Percentiles rank a stretch among this genome's conserved stretches.
phyloP scores from a whole-genome alignment of 202 grass and related monocot genomes.

The Schoenoplectus triqueter region DNA sequence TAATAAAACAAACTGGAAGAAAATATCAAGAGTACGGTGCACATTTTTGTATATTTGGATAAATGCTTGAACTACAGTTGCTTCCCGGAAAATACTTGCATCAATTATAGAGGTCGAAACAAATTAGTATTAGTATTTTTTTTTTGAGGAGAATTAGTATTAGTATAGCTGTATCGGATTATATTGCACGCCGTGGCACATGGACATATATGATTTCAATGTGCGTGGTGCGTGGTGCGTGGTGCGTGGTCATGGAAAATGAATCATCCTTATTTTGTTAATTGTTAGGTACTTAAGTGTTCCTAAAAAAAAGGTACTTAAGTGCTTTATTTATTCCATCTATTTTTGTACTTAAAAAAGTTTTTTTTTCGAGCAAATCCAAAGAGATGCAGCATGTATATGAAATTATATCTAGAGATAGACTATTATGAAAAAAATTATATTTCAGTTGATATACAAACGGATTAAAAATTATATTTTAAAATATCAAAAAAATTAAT shows the following conservation, averaged over 20 bases:
- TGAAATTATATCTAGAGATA: too few relatives aligned
- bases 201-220: neutral
- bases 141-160: too few relatives aligned
- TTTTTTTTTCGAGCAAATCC: neutral
- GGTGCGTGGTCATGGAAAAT: neutral
- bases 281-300: too few relatives aligned
- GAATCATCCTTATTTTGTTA: neutral
- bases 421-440: too few relatives aligned
- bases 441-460: too few relatives aligned
- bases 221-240: neutral
- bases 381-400: too few relatives aligned
- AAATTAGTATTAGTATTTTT: neutral
- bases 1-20: neutral
- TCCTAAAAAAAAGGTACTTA: too few relatives aligned
- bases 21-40: neutral
- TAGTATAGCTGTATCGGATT: neutral
- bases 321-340: neutral
- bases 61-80: neutral
- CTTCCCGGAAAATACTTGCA: neutral
- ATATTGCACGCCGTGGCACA: constrained; percentile 1
- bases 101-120: neutral
- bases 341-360: neutral
- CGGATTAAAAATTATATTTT: too few relatives aligned
- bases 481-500: too few relatives aligned
- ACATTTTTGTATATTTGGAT: constrained; percentile 5